Percentiles rank a stretch among this genome's conserved stretches.
phyloP scores from a whole-genome alignment of 148 eudicot species.

The Drosera capensis region DNA sequence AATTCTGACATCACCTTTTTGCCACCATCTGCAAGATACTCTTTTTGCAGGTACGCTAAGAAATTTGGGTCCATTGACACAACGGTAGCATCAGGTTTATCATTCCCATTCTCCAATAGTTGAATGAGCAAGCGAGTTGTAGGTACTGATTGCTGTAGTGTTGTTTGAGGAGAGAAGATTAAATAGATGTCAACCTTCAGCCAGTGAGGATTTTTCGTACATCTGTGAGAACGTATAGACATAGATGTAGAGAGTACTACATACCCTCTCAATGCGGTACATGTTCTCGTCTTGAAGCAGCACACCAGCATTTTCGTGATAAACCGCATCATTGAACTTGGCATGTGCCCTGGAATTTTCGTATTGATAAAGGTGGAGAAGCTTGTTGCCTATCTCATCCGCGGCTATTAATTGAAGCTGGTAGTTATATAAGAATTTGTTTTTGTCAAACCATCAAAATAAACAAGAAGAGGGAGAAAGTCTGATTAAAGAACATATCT shows the following conservation, averaged over 20 bases:
- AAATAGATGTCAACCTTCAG: not conserved
- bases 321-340: constrained; percentile 49
- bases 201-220: not conserved
- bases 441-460: constrained; percentile 4
- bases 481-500: not conserved
- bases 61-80: constrained; percentile 53
- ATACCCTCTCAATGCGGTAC: constrained; percentile 69
- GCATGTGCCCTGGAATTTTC: constrained; percentile 59
- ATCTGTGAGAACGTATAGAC: too few relatives aligned
- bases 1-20: constrained; percentile 36
- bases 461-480: not conserved
- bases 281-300: constrained; percentile 68
- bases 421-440: constrained; percentile 1
- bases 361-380: constrained; percentile 69
- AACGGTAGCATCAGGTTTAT: constrained; percentile 55
- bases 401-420: constrained; percentile 72
- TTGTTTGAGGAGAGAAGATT: not conserved
- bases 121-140: constrained; percentile 57
- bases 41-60: constrained; percentile 43
- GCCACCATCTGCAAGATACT: constrained; percentile 29
- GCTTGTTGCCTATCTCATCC: constrained; percentile 63
- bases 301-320: constrained; percentile 63
- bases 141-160: constrained; percentile 27
- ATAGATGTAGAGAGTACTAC: constrained; percentile 9
- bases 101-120: constrained; percentile 50